Percentiles rank a stretch among this genome's conserved stretches.
Evolutionary conservation across 202 grass and related monocot species (phyloP).

Genomic region (Eragrostis tef): DNA sequence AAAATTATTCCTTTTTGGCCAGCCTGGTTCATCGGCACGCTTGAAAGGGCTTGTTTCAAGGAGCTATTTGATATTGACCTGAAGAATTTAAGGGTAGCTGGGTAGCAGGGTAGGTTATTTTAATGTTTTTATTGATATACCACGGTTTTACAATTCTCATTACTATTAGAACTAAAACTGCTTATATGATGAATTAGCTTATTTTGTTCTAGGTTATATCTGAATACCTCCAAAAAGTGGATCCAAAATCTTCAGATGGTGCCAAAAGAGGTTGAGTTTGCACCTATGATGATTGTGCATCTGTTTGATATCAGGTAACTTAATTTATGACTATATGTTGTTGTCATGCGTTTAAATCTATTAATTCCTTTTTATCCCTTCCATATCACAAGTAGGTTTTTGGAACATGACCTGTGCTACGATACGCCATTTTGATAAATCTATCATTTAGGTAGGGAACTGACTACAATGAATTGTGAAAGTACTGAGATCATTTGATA

Average conservation of each 20-base stretch:
- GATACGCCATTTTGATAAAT: constrained; percentile 8
- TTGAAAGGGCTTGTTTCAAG: constrained; percentile 93
- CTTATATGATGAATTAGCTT: constrained; percentile 34
- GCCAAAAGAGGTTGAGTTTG: constrained; percentile 97
- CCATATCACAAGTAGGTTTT: constrained; percentile 12
- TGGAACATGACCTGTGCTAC: background rate
- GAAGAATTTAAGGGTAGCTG: constrained; percentile 80
- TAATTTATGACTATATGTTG: constrained; percentile 3
- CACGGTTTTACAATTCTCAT: background rate
- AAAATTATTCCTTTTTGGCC: constrained; percentile 58
- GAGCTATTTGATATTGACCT: constrained; percentile 99
- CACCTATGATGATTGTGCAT: constrained; percentile 92
- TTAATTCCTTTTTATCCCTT: constrained; percentile 26
- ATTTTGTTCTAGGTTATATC: constrained; percentile 3
- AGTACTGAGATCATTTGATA: constrained; percentile 16
- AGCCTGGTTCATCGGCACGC: constrained; percentile 92
- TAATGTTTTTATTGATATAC: constrained; percentile 20
- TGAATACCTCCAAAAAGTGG: constrained; percentile 64
- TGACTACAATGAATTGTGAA: constrained; percentile 10
- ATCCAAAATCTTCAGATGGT: constrained; percentile 89
- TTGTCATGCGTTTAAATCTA: constrained; percentile 25
- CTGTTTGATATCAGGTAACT: constrained; percentile 82
- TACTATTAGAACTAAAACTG: constrained; percentile 36
- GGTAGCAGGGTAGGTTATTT: constrained; percentile 47
- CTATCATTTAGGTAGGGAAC: background rate